Conservation (phyloP, 1,139 yeast genomes). For the Nakaseomyces uthaithaninus region DNA sequence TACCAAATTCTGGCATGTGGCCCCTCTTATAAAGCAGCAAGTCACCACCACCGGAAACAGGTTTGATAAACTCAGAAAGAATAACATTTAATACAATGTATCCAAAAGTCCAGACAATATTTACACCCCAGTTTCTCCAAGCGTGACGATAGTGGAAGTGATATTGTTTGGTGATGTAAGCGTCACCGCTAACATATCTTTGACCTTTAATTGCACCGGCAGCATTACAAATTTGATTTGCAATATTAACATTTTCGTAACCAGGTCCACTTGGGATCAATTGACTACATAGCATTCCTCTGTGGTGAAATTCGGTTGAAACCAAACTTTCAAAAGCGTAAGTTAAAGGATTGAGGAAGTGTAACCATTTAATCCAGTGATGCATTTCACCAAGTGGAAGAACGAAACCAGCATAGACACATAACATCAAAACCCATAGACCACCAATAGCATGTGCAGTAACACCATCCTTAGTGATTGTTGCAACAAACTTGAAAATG, state of each 20-base stretch:
- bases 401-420: conserved; percentile 54
- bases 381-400: conserved; percentile 51
- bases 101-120: conserved; percentile 47
- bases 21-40: conserved; percentile 50
- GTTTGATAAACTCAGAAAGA: conserved; percentile 45
- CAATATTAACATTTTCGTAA: conserved; percentile 36
- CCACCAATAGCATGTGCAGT: conserved; percentile 60
- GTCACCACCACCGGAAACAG: conserved; percentile 51
- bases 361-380: conserved; percentile 59
- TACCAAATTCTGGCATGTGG: conserved; percentile 39
- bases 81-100: conserved; percentile 41
- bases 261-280: conserved; percentile 49
- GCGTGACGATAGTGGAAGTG: conserved; percentile 44
- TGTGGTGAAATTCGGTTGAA: conserved; percentile 49
- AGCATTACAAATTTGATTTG: conserved; percentile 42
- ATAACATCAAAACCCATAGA: conserved; percentile 43
- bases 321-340: conserved; percentile 50
- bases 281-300: conserved; percentile 41
- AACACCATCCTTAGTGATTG: conserved; percentile 46
- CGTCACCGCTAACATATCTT: conserved; percentile 41
- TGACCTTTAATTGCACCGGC: conserved; percentile 43
- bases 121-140: conserved; percentile 62
- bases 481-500: conserved; percentile 54
- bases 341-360: conserved; percentile 48
- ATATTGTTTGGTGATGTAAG: conserved; percentile 35